Conservation (phyloP, 148 eudicot genomes). For the Vaccinium corymbosum region DNA sequence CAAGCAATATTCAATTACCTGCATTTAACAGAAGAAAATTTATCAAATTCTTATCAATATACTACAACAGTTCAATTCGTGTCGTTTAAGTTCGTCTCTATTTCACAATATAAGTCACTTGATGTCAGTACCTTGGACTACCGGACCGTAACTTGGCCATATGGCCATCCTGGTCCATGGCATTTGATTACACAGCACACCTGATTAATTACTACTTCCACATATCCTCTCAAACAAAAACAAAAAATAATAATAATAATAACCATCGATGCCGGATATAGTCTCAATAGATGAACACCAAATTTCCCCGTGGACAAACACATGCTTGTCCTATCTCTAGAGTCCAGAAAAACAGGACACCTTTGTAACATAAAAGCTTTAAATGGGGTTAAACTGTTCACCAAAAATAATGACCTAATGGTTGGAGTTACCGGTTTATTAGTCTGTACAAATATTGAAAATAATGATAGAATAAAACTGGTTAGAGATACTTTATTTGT, state of each 20-base stretch:
- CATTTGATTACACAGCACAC: slow-evolving; percentile 24
- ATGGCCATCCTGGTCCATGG: slow-evolving; percentile 27
- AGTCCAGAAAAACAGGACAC: neutral
- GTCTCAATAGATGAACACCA: neutral
- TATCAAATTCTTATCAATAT: neutral
- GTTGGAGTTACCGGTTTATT: neutral
- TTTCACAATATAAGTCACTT: slow-evolving; percentile 35
- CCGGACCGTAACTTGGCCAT: slow-evolving; percentile 34
- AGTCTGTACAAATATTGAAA: neutral
- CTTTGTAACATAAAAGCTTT: neutral
- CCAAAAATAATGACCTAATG: neutral
- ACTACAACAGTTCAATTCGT: slow-evolving; percentile 25
- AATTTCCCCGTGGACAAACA: neutral
- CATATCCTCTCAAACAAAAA: neutral
- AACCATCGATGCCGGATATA: neutral
- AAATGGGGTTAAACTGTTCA: neutral
- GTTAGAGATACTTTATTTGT: neutral
- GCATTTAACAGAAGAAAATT: slow-evolving; percentile 14
- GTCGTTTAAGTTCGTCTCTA: slow-evolving; percentile 25
- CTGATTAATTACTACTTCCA: neutral
- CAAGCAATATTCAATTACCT: slow-evolving; percentile 34
- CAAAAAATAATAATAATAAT: too few relatives aligned
- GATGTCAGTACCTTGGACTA: slow-evolving; percentile 42
- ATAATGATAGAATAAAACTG: neutral
- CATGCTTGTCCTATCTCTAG: neutral